Conservation (phyloP, 139 green algal species). For the Marvania coccoides region DNA sequence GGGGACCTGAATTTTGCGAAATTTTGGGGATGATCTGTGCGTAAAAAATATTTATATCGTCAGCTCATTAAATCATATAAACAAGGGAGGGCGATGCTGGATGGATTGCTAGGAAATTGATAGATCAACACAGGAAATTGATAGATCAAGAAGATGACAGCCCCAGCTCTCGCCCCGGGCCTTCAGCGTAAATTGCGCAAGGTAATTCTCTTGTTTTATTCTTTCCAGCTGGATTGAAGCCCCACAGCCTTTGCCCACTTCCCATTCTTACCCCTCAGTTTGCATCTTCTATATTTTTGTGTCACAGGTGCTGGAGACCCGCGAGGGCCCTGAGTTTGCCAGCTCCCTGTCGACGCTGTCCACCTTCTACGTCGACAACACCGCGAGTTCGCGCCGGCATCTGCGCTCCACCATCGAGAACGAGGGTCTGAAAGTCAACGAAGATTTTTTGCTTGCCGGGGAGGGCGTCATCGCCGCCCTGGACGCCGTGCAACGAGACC, state of each 20-base stretch:
- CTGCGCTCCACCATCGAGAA: slow-evolving; percentile 71
- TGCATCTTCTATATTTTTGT: too few relatives aligned
- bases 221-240: neutral
- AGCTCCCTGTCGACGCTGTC: slow-evolving; percentile 66
- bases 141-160: neutral
- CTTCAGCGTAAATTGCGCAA: slow-evolving; percentile 8
- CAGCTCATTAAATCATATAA: too few relatives aligned
- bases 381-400: slow-evolving; percentile 28
- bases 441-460: slow-evolving; percentile 67
- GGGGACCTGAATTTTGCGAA: too few relatives aligned
- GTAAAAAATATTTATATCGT: too few relatives aligned
- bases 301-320: slow-evolving; percentile 74
- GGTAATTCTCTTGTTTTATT: neutral
- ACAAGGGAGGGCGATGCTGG: too few relatives aligned
- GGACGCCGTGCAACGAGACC: slow-evolving; percentile 66
- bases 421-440: slow-evolving; percentile 57
- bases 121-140: too few relatives aligned
- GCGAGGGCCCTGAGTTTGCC: slow-evolving; percentile 74
- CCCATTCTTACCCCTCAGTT: neutral
- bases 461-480: slow-evolving; percentile 61
- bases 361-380: slow-evolving; percentile 73
- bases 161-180: neutral
- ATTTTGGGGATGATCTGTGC: too few relatives aligned
- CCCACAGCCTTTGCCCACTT: neutral
- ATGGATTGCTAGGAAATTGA: too few relatives aligned